These are phyloP conservation scores for Pichia californica DNA, from an alignment of 805 yeast genomes.

Conservation along the genomic window DNA sequence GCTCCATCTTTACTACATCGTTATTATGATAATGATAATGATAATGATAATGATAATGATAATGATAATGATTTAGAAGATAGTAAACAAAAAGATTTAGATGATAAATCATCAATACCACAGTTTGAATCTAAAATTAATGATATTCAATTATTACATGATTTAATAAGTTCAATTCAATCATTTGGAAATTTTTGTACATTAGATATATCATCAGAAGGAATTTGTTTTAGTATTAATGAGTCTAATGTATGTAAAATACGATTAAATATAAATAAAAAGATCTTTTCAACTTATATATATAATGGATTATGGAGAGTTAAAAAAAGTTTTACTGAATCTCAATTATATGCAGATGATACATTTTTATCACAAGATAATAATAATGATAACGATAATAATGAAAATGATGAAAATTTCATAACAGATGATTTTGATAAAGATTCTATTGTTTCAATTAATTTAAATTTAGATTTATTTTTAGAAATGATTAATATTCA, in stretches of 20 bases:
- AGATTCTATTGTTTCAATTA: conserved; percentile 24
- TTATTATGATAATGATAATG: too few species aligned
- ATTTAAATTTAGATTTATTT: conserved; percentile 40
- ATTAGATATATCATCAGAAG: conserved; percentile 39
- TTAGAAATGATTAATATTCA: conserved; percentile 45
- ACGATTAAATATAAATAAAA: conserved; percentile 32
- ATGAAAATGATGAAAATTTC: conserved; percentile 7
- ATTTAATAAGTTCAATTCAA: conserved; percentile 22
- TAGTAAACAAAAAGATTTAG: too few species aligned
- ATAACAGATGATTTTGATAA: conserved; percentile 2
- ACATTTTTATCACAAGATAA: conserved; percentile 10
- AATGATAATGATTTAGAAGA: too few species aligned
- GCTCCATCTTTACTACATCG: too few species aligned
- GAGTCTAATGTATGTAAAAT: conserved; percentile 37
- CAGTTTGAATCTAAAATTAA: conserved; percentile 24
- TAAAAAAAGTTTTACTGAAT: neutral
- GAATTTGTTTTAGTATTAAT: conserved; percentile 44
- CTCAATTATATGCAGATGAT: conserved; percentile 6
- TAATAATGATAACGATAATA: conserved; percentile 10
- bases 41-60: too few species aligned
- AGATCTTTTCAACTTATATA: conserved; percentile 30
- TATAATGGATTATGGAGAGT: conserved; percentile 15
- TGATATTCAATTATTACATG: conserved; percentile 22
- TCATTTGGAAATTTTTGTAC: conserved; percentile 27
- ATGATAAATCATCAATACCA: too few species aligned